Base-by-base conservation (phyloP, 208 protist genomes). In the Crithidia expoeki region DNA sequence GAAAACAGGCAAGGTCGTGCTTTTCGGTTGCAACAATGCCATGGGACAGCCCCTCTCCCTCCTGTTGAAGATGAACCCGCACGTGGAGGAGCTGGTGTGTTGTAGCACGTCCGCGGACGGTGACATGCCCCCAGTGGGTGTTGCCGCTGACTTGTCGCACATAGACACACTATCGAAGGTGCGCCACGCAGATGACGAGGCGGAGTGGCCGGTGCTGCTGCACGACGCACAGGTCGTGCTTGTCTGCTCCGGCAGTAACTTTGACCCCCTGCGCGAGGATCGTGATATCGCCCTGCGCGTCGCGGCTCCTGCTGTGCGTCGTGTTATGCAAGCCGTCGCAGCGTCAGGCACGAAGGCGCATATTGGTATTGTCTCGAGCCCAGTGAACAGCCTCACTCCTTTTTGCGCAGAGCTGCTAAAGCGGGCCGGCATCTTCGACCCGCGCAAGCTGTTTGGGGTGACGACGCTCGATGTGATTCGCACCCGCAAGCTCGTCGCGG, bases 31-130 rank as follows among this genome's bases (percentile, higher is more conserved):
- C 57, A 87, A 89, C 19, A 96, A 88, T 55, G 85, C 84, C 16
- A 96, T 99, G 38, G 97, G 97, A 21, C 95, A 97, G 81, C 79
- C 94, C 5, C 90, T 99, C 14, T 93, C 96, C 1, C 72, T 99
- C 7, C 83, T 99, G 16, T 72, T 98, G 30, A 98, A 98, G 68
- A 44, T 88, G 56, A 81, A 81, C 52, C 90, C 88, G 23, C 90
- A 88, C 59, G 91, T 95, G 28, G 66, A 51, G 38, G 79, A 94
- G 62, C 66, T 98, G 11, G 81, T 85, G 55, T 90, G 95, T 57
- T 94, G 87, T 70, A 88, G 83, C 60, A 76, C 88, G n/a, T 19
- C 63, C 32, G 71, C 64, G 27, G 72, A 71, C 34, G 71, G 32
- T 25, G 63, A 66, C 28, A 27, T 81, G 42, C 72, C 78, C n/a